Percentiles rank a stretch among this genome's conserved stretches.
Evolutionary conservation across 495 filamentous ascomycete genomes (phyloP).

Genomic region (Glonium stellatum): DNA sequence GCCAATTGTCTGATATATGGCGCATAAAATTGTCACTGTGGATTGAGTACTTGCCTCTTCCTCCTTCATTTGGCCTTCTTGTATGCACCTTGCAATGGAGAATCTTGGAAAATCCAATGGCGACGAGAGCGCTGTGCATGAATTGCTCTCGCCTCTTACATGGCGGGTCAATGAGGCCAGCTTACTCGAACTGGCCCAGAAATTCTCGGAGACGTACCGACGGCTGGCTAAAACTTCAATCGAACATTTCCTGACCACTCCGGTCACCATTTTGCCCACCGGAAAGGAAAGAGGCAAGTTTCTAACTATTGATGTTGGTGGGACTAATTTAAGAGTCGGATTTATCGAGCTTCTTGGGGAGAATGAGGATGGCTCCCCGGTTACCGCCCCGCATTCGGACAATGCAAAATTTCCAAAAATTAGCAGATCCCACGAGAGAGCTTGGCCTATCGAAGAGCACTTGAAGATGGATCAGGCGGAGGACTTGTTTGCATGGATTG

Average conservation of each 20-base stretch:
- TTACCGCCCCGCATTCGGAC: not conserved
- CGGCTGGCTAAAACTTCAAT: conserved; percentile 57
- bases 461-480: conserved; percentile 71
- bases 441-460: conserved; percentile 74
- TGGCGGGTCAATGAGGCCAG: conserved; percentile 13
- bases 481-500: conserved; percentile 73
- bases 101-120: not conserved
- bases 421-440: conserved; percentile 56
- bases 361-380: conserved; percentile 20
- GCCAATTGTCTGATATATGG: not conserved
- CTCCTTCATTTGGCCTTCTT: not conserved
- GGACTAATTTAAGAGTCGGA: conserved; percentile 71
- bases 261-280: conserved; percentile 63
- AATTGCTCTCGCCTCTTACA: conserved; percentile 10
- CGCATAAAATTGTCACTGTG: not conserved
- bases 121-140: not conserved
- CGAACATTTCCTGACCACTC: conserved; percentile 72
- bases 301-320: conserved; percentile 74
- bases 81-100: not conserved
- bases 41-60: not conserved
- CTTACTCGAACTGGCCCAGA: conserved; percentile 54
- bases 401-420: conserved; percentile 35
- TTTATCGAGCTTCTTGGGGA: conserved; percentile 62
- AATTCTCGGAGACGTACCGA: conserved; percentile 55
- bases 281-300: conserved; percentile 61